Evolutionary conservation across 352 stramenopile species (phyloP).

Genomic region (Thalassiosira delicatula): DNA sequence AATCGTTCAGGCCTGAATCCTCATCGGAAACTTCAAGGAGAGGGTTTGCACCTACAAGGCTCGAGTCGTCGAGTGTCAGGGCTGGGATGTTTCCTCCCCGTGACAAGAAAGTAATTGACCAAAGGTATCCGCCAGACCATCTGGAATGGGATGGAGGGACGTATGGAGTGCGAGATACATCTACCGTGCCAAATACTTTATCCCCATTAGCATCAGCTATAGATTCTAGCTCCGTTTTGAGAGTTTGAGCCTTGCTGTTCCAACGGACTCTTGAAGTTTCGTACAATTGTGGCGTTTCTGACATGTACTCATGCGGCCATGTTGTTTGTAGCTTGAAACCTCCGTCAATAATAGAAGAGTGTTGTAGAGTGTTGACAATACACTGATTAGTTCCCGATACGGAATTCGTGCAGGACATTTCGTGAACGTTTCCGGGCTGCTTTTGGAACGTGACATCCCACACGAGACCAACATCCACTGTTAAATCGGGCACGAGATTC

Average conservation of each 20-base stretch:
- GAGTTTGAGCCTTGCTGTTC: conserved; percentile 82
- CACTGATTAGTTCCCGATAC: conserved; percentile 62
- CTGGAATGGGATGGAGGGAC: conserved; percentile 85
- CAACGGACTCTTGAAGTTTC: conserved; percentile 83
- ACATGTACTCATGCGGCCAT: conserved; percentile 82
- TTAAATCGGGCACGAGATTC: conserved; percentile 53
- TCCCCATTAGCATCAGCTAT: conserved; percentile 73
- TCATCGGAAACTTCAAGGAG: conserved; percentile 70
- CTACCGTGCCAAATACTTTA: conserved; percentile 88
- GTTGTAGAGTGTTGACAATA: conserved; percentile 72
- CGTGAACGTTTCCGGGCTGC: conserved; percentile 73
- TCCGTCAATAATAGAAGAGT: conserved; percentile 79
- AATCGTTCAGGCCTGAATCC: conserved; percentile 64
- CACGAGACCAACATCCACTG: conserved; percentile 67
- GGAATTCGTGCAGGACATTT: conserved; percentile 67
- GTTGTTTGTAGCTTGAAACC: conserved; percentile 76
- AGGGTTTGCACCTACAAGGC: conserved; percentile 46
- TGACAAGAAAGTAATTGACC: conserved; percentile 91
- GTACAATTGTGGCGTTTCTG: conserved; percentile 72
- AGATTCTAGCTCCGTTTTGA: conserved; percentile 83
- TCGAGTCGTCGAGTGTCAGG: conserved; percentile 71
- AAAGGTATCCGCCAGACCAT: conserved; percentile 93
- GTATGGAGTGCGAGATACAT: conserved; percentile 87
- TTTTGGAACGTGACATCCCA: conserved; percentile 79
- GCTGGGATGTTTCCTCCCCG: conserved; percentile 87